Evolutionary conservation across 2,329 filamentous ascomycete genomes (phyloP), one percentile per base, ranked within the genome.

Genomic region (Ilyonectria mors-panacis): DNA sequence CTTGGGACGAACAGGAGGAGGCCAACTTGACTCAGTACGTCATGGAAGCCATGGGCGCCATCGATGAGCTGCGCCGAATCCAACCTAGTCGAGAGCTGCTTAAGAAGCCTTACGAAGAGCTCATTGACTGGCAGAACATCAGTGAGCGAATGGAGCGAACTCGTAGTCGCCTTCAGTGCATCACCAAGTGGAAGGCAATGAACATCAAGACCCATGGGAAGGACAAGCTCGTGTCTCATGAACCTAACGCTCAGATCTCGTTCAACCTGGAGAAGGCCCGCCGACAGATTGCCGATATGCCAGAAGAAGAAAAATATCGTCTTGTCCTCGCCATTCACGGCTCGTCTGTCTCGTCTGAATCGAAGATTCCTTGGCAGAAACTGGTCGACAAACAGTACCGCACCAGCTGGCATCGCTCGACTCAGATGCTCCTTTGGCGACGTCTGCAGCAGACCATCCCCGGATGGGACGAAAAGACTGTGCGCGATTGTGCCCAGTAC

Each of bases 141-240:
- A 91, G 89, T 71, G 81, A 88, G 66, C 84, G 85, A 60, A 90
- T 94, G 87, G 84, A 81, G 15, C 82, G 84, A 54, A 89, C 84
- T 9, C 85, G 93, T 50, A 92, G 87, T 67, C 86, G 90, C 3
- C 84, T 93, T 26, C 91, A 93, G 76, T 94, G 92, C 75, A 84
- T 86, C 28, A 84, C 85, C 28, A 94, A 94, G 76, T 94, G 91
- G 90, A 88, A 87, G 66, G 70, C 80, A 8, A 77, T 83, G 75
- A 79, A 82, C 59, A 71, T 81, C 55, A 79, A 81, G 51, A 76
- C 76, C 2, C 66, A 76, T 7, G 76, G 77, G 19, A 77, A 75
- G 28, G 80, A 81, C 57, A 78, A 78, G 64, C 70, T 81, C 13
- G 73, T 71, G 12, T 80, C 80, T 1, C 67, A 71, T 17, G 70